Percentiles rank a stretch among this genome's conserved stretches.
Conservation (phyloP, 768 basidiomycete genomes). For the Phanerochaete carnosa region DNA sequence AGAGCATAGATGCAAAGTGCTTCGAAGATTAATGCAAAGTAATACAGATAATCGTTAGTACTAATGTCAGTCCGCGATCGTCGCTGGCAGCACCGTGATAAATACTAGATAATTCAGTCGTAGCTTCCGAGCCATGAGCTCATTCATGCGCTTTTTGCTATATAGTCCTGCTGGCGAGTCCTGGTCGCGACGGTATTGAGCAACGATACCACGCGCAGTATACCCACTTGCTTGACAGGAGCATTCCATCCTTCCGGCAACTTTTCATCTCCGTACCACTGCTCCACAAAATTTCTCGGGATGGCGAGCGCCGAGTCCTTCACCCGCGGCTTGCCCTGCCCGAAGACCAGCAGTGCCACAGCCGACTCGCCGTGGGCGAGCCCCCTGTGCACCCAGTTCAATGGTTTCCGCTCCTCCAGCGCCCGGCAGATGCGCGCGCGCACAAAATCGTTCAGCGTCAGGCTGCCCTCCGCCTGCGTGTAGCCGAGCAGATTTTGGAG, state of each 20-base stretch:
- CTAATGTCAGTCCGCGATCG: too few relatives aligned
- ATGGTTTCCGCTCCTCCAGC: constrained; percentile 26
- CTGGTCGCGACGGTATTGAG: not conserved
- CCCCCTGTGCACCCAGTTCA: constrained; percentile 45
- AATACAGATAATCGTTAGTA: too few relatives aligned
- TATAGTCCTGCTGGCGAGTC: not conserved
- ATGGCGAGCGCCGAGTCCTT: constrained; percentile 14
- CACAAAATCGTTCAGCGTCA: constrained; percentile 48
- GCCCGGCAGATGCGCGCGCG: constrained; percentile 46
- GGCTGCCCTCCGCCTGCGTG: constrained; percentile 16
- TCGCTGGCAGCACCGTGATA: too few relatives aligned
- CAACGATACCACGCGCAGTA: constrained; percentile 5
- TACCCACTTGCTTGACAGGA: constrained; percentile 13
- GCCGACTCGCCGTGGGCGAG: constrained; percentile 58
- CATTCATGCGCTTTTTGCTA: not conserved
- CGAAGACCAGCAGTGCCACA: constrained; percentile 32
- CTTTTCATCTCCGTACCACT: constrained; percentile 19
- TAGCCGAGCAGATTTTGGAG: constrained; percentile 29
- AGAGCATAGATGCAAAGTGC: too few relatives aligned
- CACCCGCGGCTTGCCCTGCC: constrained; percentile 14
- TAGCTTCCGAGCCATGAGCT: not conserved
- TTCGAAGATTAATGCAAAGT: too few relatives aligned
- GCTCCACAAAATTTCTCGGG: constrained; percentile 16
- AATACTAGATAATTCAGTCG: too few relatives aligned
- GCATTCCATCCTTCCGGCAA: constrained; percentile 21